Conservation (phyloP, 768 basidiomycete genomes). For the Tylopilus balloui region DNA sequence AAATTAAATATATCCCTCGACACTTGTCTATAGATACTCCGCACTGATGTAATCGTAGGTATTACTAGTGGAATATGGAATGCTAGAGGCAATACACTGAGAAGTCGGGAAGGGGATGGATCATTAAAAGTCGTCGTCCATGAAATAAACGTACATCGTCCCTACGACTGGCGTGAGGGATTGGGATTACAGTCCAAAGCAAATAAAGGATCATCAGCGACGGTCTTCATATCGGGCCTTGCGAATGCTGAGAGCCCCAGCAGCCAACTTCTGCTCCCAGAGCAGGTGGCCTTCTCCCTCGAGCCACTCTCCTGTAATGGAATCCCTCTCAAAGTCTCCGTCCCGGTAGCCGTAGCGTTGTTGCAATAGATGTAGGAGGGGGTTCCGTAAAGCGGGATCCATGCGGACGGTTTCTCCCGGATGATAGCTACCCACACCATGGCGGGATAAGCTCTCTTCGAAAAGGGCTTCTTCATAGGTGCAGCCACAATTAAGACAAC, state of each 20-base stretch:
- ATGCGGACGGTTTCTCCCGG: slow-evolving; percentile 85
- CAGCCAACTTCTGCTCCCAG: slow-evolving; percentile 58
- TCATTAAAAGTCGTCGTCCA: slow-evolving; percentile 21
- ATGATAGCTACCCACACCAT: slow-evolving; percentile 75
- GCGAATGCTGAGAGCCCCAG: slow-evolving; percentile 35
- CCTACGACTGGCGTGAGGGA: slow-evolving; percentile 12
- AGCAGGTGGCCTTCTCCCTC: slow-evolving; percentile 56
- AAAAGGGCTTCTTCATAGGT: slow-evolving; percentile 81
- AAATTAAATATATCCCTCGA: slow-evolving; percentile 17
- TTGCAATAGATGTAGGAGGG: slow-evolving; percentile 67
- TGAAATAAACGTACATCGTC: slow-evolving; percentile 26
- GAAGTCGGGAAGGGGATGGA: slow-evolving; percentile 1
- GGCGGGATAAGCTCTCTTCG: slow-evolving; percentile 76
- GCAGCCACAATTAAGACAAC: slow-evolving; percentile 83
- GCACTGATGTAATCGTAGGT: slow-evolving; percentile 18
- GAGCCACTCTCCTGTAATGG: slow-evolving; percentile 60
- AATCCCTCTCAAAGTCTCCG: slow-evolving; percentile 79
- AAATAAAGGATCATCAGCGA: slow-evolving; percentile 21
- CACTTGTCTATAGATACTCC: slow-evolving; percentile 17
- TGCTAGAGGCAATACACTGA: slow-evolving; percentile 21
- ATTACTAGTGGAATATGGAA: slow-evolving; percentile 23
- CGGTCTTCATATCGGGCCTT: slow-evolving; percentile 38
- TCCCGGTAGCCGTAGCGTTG: slow-evolving; percentile 74
- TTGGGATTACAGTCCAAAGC: not conserved
- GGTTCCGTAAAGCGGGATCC: slow-evolving; percentile 83